These are phyloP conservation scores for Mycena alexandri DNA, from an alignment of 768 basidiomycete species.

Conservation along the genomic window DNA sequence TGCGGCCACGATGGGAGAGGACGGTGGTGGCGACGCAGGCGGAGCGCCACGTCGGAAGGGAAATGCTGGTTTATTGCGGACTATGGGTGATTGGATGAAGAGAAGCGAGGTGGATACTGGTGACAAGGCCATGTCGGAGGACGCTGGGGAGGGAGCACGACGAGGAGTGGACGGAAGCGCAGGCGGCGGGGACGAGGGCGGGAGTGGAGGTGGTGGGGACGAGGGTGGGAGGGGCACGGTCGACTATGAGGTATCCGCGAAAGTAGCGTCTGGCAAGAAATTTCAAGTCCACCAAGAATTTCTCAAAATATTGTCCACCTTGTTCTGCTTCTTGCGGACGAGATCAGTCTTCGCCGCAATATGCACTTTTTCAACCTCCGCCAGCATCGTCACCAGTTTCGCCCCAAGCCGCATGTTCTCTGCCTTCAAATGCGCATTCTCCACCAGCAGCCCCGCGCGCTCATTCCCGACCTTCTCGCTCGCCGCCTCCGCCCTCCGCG, in stretches of 20 bases:
- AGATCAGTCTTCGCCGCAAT: background rate
- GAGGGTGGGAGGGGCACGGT: background rate
- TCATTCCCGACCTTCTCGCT: background rate
- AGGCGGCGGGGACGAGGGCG: background rate
- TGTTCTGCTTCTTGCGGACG: background rate
- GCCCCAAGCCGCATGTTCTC: background rate
- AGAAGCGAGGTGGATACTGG: background rate
- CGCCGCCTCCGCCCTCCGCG: background rate
- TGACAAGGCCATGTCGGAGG: too few relatives aligned
- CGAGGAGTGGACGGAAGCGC: background rate
- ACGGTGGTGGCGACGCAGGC: conserved; percentile 5
- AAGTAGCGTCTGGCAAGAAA: background rate
- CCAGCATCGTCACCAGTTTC: too few relatives aligned
- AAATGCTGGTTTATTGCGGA: background rate
- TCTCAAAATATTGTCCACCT: background rate
- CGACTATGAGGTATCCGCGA: background rate
- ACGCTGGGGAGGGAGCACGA: too few relatives aligned
- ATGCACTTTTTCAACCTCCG: background rate
- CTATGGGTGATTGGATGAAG: background rate
- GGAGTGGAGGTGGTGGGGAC: background rate
- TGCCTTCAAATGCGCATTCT: background rate
- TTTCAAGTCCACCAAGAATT: background rate
- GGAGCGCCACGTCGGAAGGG: conserved; percentile 1
- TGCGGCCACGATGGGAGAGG: background rate
- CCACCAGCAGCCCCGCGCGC: background rate